These are phyloP conservation scores for Centella asiatica DNA, from an alignment of 129 eudicot genomes.

Conservation along the genomic window DNA sequence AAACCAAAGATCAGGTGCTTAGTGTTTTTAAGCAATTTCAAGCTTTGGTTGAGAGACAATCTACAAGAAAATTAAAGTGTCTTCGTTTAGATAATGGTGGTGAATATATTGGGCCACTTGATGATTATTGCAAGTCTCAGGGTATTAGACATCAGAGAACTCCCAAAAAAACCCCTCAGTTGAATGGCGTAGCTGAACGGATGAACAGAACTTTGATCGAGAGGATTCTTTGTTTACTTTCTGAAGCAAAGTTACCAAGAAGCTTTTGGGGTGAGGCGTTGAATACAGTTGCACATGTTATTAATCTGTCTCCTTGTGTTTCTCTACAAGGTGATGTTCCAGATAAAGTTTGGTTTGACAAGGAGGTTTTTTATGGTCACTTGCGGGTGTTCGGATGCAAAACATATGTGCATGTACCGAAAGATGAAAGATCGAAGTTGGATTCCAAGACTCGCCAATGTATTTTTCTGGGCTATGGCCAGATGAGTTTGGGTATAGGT, in stretches of 20 bases:
- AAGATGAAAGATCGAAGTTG: neutral
- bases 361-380: neutral
- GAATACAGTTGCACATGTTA: neutral
- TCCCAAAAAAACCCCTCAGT: neutral
- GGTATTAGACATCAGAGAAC: neutral
- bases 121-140: neutral
- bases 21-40: conserved; percentile 1
- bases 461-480: neutral
- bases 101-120: neutral
- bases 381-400: conserved; percentile 5
- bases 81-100: neutral
- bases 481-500: neutral
- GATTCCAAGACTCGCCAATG: neutral
- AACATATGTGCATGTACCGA: conserved; percentile 14
- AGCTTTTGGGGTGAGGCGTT: conserved; percentile 4
- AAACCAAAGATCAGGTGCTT: conserved; percentile 1
- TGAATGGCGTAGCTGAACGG: neutral
- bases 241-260: neutral
- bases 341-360: conserved; percentile 1
- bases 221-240: conserved; percentile 1
- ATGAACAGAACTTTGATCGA: conserved; percentile 5
- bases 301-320: neutral
- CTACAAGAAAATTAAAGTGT: neutral
- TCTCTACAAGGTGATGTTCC: conserved; percentile 1
- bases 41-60: neutral